Evolutionary conservation across 129 eudicot genomes (phyloP), one percentile per base, ranked within the genome.

Genomic region (Artemisia tridentata): DNA sequence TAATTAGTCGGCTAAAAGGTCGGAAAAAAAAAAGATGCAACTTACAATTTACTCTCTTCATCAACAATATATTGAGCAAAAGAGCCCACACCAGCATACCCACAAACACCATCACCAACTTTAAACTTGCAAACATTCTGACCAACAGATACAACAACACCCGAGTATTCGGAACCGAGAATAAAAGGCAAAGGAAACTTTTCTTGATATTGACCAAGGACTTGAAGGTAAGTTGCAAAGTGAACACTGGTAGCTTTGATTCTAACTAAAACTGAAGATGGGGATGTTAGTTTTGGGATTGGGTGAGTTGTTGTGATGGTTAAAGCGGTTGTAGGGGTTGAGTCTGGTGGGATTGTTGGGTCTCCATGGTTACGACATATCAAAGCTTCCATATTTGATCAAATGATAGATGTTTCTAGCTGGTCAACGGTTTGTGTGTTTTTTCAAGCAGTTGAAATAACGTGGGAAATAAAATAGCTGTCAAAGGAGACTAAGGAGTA

Each of bases 151-250:
- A 86, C 95, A 41, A 92, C 96, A 57, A 81, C 66, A 20, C 98
- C 96, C 47, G 98, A 85, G 78, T 75, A 92, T 80, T 92, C 98
- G 31, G 95, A 85, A 31, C 95, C 96, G 0, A 89, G 95, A 13
- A 85, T 69, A 72, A 89, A 92, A n/a, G 98, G 98, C 10, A 86
- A 52, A 1, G 85, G 66, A 57, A 77, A 78, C 57, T 89, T 92
- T 69, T 92, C 98, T 63, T 92, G 98, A 66, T 92, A 92, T 63
- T 92, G 87, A 68, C 95, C 95, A 13, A 72, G 85, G 8, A 92
- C 21, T 74, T 87, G 95, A n/a, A 92, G 96, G 86, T 87, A 87
- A 70, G 82, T 92, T 19, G 96, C 96, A 75, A 69, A 92, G 66
- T 89, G 89, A 50, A 92, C 75, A 78, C 96, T 89, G 62, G 90